Base-by-base conservation (phyloP, 331 rosid genomes). In the Stylosanthes scabra region DNA sequence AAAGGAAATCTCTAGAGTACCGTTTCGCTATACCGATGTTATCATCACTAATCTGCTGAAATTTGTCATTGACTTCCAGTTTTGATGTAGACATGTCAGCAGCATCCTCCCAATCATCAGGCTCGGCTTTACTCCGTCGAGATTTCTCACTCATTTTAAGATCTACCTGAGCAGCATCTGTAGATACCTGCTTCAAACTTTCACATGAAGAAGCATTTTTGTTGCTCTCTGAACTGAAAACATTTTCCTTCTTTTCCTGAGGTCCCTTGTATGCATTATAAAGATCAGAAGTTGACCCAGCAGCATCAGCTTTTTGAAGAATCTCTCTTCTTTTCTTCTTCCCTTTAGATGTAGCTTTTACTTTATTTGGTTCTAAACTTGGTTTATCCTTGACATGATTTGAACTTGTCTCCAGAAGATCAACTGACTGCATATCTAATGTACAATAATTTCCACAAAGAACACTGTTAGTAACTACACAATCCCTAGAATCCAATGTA, bases 91-190 rank as follows among this genome's bases (percentile, higher is more conserved):
- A 86, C 59, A 89, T 78, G 80, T 95, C 97, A 59, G 93, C 97
- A 40, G 92, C 98, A 74, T 91, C 97, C 92, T 95, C 99, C 98
- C 97, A 95, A 77, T 92, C 95, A 63, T 92, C 96, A 8, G 87
- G 96, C 81, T 94, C 97, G 20, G 69, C 82, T 87, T 89, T 92
- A 74, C 25, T 67, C 40, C 42, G 78, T 2, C 77, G 82, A 76
- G 58, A 78, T 46, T 78, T 76, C 39, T 80, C 88, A 15, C 68
- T 46, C 14, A 41, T 57, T 1, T n/a, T 31, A 63, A 65, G 67
- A 68, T 82, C 89, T 57, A 57, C 83, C 68, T 69, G 79, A 61
- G 84, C 52, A 55, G 71, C 70, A 80, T 83, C 84, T 39, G 55
- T 14, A 16, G 81, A 73, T 40, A 77, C 71, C 84, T 83, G 90